Base-by-base conservation (phyloP, 108 stramenopile species). In the Pseudonitzschia multiseries region DNA sequence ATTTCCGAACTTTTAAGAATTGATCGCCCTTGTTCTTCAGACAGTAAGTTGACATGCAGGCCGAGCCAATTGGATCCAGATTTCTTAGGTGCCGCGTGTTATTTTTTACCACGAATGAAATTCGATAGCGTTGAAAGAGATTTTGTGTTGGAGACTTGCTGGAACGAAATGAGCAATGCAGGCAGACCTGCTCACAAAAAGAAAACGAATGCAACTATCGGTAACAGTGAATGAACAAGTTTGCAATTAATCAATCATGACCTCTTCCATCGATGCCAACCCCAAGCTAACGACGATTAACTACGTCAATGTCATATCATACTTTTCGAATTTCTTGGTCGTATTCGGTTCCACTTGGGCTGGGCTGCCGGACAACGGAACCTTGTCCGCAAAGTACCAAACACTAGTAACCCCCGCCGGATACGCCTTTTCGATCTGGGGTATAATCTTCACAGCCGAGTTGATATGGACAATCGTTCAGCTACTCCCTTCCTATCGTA, bases 391-490 rank as follows among this genome's bases (percentile, higher is more conserved):
- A 42, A 92, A 91, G 60, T 95, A 95, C 67, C 93, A 95, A 79
- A 92, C 93, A 0, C 53, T 95, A 53, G 83, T 95, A 29, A 95
- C 93, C 6, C 93, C 93, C 2, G 77, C 74, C 26, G 84, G 80
- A 0, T 70, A 56, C 44, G 88, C 93, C 31, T 95, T 95, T 73
- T 70, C 82, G 21, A 95, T 95, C 72, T 95, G 93, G 93, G 86
- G 83, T 15, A 57, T 92, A 24, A 94, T 94, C 60, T 94, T 89
- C 74, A 69, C 83, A 28, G 69, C 78, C 12, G 86, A 94, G 70
- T 80, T 85, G 21, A 71, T 87, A 15, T 95, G 86, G 69, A 74
- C 81, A 13, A 52, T 88, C n/a, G 77, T 76, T 13, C 93, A 90
- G 71, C 36, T 84, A 18, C 28, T 77, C 33, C 61, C 66, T 41